phyloP scores from a whole-genome alignment of 495 filamentous ascomycete genomes.

The Xylaria venustula region DNA sequence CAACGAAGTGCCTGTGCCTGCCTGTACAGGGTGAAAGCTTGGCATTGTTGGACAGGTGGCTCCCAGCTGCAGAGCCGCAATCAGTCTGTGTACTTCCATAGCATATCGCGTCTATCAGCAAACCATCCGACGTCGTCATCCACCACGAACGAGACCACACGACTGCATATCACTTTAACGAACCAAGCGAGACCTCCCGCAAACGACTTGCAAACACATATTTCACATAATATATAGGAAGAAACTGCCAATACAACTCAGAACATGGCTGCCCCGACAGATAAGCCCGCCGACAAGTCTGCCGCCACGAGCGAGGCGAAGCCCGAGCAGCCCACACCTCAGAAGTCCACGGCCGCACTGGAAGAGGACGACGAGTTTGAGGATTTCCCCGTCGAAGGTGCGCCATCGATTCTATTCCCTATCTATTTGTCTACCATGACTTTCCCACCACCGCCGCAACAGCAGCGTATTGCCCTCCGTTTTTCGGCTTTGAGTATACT shows the following conservation, averaged over 20 bases:
- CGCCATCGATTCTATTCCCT: slow-evolving; percentile 5
- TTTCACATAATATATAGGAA: neutral
- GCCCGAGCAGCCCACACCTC: slow-evolving; percentile 35
- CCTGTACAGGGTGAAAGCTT: too few species aligned
- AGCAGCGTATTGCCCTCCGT: too few species aligned
- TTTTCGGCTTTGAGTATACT: too few species aligned
- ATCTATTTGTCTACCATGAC: too few species aligned
- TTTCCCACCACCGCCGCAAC: too few species aligned
- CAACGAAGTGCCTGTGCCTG: too few species aligned
- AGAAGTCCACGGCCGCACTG: slow-evolving; percentile 56
- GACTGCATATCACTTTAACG: neutral
- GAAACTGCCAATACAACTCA: neutral
- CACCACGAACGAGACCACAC: neutral
- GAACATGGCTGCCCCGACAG: slow-evolving; percentile 25
- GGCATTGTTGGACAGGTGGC: neutral
- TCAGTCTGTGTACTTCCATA: neutral
- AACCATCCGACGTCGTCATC: neutral
- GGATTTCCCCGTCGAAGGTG: slow-evolving; percentile 96
- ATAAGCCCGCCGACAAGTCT: slow-evolving; percentile 41
- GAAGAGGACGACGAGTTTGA: slow-evolving; percentile 99
- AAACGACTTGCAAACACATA: too few species aligned
- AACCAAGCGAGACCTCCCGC: neutral
- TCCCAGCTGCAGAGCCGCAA: slow-evolving; percentile 1
- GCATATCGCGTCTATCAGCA: neutral
- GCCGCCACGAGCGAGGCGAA: slow-evolving; percentile 36